These are phyloP conservation scores for Venturia effusa DNA, from an alignment of 2,329 filamentous ascomycete genomes.

Conservation along the genomic window DNA sequence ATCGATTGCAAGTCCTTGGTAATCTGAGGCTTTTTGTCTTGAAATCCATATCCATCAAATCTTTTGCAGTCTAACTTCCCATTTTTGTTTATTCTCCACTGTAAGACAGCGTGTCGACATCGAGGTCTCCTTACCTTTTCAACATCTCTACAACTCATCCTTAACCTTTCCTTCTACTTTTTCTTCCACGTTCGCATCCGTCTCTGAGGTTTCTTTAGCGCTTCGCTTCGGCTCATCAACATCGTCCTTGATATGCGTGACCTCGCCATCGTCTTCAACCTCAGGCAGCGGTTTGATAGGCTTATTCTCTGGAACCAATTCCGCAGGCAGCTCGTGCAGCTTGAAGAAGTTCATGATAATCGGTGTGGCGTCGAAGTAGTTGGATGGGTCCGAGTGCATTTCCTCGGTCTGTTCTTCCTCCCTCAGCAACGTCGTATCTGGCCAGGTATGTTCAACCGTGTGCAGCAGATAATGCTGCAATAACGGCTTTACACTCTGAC, in stretches of 20 bases:
- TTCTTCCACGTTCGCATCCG: background rate
- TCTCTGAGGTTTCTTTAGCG: background rate
- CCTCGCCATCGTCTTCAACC: background rate
- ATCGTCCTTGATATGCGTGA: background rate
- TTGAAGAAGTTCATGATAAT: conserved; percentile 7
- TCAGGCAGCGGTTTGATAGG: background rate
- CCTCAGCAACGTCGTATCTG: background rate
- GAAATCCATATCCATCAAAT: background rate
- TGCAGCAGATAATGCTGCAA: conserved; percentile 8
- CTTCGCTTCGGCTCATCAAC: background rate
- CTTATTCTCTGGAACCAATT: background rate
- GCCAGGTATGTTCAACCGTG: conserved; percentile 5
- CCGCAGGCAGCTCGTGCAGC: conserved; percentile 4
- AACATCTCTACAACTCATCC: background rate
- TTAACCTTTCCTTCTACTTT: background rate
- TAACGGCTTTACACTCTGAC: background rate
- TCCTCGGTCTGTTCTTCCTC: background rate
- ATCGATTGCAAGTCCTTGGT: too few relatives aligned
- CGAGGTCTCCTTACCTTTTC: background rate
- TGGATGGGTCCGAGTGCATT: background rate
- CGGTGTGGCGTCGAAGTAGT: conserved; percentile 1
- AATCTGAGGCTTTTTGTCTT: background rate
- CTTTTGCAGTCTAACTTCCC: background rate
- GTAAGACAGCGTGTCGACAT: background rate
- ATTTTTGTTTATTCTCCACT: background rate